Base-by-base conservation (phyloP, 495 filamentous ascomycete species). In the Trichocladium uniseriatum region DNA sequence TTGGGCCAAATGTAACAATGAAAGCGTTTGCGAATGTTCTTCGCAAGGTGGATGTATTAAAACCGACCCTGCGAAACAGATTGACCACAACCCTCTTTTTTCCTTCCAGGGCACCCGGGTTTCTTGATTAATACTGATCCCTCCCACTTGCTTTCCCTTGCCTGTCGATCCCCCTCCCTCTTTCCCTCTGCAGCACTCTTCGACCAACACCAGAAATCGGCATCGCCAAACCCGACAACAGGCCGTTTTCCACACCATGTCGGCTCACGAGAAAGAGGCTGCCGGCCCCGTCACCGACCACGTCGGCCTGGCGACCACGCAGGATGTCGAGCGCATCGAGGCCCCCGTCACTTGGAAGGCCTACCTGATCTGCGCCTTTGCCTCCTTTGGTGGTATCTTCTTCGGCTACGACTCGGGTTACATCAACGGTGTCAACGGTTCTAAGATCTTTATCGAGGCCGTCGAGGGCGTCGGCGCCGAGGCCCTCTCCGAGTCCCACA, bases 311-410 rank as follows among this genome's bases (percentile, higher is more conserved):
- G 40, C 50, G 7, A 28, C 32, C 6, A 64, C 59, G 27, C 53
- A 57, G 31, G 73, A 79, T 57, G 62, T 69, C 34, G 65, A 69
- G 51, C 73, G 73, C 45, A 73, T 81, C 58, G 80, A 84, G 65
- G 79, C 80, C 8, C 80, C 80, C 38, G 77, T 84, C 48, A 83
- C 80, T 41, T 54, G 75, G 55, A 79, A 79, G 71, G 79, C 80
- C 16, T 84, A 85, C 60, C 63, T 83, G 24, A 77, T 85, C 69
- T 84, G 80, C 60, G 80, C 78, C 48, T 84, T 84, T 61, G 79
- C 80, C 37, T 74, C 80, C 9, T 83, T 84, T 59, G 81, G 81
- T 45, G 81, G 81, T 65, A 80, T 83, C 59, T 77, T 81, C 70
- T 82, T 81, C 68, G 79, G 79, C 21, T 82, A 79, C 52, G 80